phyloP scores from a whole-genome alignment of 192 early-diverging fungal species.

The Umbelopsis vinacea region DNA sequence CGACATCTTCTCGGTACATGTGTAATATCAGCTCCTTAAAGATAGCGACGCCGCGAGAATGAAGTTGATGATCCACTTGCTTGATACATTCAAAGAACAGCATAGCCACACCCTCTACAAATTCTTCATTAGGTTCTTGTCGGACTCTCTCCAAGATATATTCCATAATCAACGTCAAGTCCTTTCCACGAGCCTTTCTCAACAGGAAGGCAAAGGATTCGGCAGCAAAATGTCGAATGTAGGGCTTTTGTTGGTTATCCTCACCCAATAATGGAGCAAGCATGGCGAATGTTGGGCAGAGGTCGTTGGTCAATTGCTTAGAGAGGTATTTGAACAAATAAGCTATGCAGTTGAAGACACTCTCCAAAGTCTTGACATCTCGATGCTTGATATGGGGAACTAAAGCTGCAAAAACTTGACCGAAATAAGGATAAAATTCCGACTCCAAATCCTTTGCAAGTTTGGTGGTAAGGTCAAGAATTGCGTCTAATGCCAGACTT shows the following conservation, averaged over 20 bases:
- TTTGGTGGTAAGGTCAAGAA: constrained; percentile 81
- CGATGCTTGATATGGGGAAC: constrained; percentile 66
- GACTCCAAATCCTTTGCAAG: constrained; percentile 92
- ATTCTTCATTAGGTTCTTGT: constrained; percentile 50
- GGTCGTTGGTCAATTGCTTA: constrained; percentile 66
- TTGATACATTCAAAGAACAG: constrained; percentile 87
- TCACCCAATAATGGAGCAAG: constrained; percentile 73
- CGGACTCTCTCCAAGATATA: constrained; percentile 63
- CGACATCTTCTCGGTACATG: constrained; percentile 39
- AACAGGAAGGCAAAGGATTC: constrained; percentile 92
- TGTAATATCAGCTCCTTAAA: constrained; percentile 46
- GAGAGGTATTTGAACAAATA: constrained; percentile 91
- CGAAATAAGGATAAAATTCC: constrained; percentile 84
- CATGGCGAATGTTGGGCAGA: constrained; percentile 78
- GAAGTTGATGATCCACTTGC: constrained; percentile 56
- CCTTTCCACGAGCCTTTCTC: constrained; percentile 70
- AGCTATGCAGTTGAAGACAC: constrained; percentile 85
- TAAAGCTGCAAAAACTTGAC: constrained; percentile 66
- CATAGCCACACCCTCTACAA: constrained; percentile 77
- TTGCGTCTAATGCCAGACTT: constrained; percentile 74
- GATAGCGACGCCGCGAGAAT: constrained; percentile 49
- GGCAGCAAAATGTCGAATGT: constrained; percentile 87
- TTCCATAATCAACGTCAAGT: constrained; percentile 62
- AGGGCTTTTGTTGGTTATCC: constrained; percentile 66
- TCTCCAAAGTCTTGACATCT: constrained; percentile 80